Base-by-base conservation (phyloP, 2,329 filamentous ascomycete species). In the Hortaea werneckii region DNA sequence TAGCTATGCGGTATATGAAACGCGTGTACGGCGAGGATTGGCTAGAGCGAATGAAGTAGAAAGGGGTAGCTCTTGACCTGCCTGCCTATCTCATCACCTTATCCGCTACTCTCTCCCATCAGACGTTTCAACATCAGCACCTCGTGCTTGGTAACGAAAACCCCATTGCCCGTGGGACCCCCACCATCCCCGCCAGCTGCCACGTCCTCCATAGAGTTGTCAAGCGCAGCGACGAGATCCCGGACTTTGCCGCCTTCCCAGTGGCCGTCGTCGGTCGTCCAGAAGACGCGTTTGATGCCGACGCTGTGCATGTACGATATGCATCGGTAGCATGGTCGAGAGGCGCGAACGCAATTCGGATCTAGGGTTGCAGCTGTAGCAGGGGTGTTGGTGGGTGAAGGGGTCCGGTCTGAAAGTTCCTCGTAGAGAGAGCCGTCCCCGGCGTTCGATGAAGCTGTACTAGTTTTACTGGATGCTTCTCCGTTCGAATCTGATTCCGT, bases 131-230 rank as follows among this genome's bases (percentile, higher is more conserved):
- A 52, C 66, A 71, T 69, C 43, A 74, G 52, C 1, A 75, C 68
- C 53, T 75, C 71, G 58, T 75, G 72, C 59, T 75, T 77, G 6
- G 71, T 76, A 11, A 76, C 68, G 55, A 75, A 76, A 1, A 75
- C 58, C 10, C 62, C 62, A 42, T 60, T 62, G 1, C 55, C 51
- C 47, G 32, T 57, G 53, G 37, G 54, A n/a, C 54, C 56, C 20
- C 20, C 20, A 44, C 51, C 43, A 45, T 43, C 42, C 37, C 58
- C 46, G 7, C 51, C 44, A 26, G 48, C 43, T 54, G 50, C 48
- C 39, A 55, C 48, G 13, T 51, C 54, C 29, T 59, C 54, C 43
- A 52, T 57, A 4, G 43, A 53, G 5, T 47, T 47, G 29, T 73
- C 67, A 42, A 75, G 54, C 28, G 65, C 66, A 52, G 74, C 69